phyloP scores from a whole-genome alignment of 1,284 basidiomycete genomes.

The Rhodotorula sp. region DNA sequence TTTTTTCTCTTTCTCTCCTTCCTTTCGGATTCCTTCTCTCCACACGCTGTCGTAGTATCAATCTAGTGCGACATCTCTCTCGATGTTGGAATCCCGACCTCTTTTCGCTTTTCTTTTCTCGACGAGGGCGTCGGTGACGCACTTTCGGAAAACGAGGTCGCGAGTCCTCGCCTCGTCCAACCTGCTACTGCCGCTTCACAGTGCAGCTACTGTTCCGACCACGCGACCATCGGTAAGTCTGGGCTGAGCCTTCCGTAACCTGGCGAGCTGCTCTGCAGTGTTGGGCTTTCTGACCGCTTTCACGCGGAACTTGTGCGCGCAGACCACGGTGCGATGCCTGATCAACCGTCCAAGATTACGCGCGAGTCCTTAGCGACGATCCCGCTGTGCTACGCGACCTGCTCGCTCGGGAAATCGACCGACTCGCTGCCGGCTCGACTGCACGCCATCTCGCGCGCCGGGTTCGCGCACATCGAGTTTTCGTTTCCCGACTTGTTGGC shows the following conservation, averaged over 20 bases:
- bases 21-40: too few relatives aligned
- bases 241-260: background rate
- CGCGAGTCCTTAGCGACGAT: constrained; percentile 6
- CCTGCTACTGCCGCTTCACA: too few relatives aligned
- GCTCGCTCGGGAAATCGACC: constrained; percentile 18
- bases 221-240: background rate
- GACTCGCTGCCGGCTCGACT: constrained; percentile 18
- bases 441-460: constrained; percentile 24
- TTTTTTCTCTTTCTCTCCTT: too few relatives aligned
- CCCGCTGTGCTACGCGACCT: constrained; percentile 23
- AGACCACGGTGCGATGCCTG: constrained; percentile 1
- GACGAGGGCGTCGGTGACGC: too few relatives aligned
- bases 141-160: too few relatives aligned
- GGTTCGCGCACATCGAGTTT: constrained; percentile 40
- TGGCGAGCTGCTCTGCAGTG: background rate
- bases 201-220: too few relatives aligned
- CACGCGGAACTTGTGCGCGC: background rate
- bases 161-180: too few relatives aligned
- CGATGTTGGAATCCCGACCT: too few relatives aligned
- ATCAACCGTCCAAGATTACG: background rate
- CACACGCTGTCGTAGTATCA: too few relatives aligned
- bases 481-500: constrained; percentile 39
- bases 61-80: too few relatives aligned
- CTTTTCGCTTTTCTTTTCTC: too few relatives aligned
- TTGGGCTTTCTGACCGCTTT: background rate